Conservation (phyloP, 1,139 yeast species). For the Wickerhamiella pararugosa region DNA sequence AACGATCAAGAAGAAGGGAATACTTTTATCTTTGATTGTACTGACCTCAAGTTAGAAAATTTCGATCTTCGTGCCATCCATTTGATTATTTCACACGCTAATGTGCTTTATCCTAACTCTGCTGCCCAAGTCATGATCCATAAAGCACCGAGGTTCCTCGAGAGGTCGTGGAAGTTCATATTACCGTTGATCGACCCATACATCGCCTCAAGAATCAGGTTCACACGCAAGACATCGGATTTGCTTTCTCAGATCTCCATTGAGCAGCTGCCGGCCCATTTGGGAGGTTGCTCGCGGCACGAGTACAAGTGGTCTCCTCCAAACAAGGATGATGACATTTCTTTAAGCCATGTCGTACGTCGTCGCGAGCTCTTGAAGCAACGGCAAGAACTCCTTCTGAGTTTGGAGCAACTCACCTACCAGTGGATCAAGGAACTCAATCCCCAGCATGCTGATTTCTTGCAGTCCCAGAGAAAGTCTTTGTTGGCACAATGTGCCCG, state of each 20-base stretch:
- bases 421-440: slow-evolving; percentile 44
- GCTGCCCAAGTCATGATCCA: slow-evolving; percentile 62
- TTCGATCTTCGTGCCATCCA: slow-evolving; percentile 61
- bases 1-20: slow-evolving; percentile 1
- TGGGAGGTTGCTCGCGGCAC: slow-evolving; percentile 53
- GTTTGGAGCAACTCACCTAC: slow-evolving; percentile 39
- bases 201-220: slow-evolving; percentile 63
- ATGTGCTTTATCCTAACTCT: slow-evolving; percentile 77
- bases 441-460: slow-evolving; percentile 25
- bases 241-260: slow-evolving; percentile 40
- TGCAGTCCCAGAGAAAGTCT: slow-evolving; percentile 28
- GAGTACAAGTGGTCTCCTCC: slow-evolving; percentile 46
- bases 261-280: slow-evolving; percentile 39
- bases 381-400: slow-evolving; percentile 32
- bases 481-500: slow-evolving; percentile 33
- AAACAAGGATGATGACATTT: slow-evolving; percentile 32
- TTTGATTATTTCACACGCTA: slow-evolving; percentile 61
- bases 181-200: slow-evolving; percentile 82
- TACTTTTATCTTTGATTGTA: slow-evolving; percentile 4
- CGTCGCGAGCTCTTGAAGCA: slow-evolving; percentile 30
- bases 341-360: slow-evolving; percentile 25
- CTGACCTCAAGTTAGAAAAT: slow-evolving; percentile 2
- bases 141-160: slow-evolving; percentile 83
- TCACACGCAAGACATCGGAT: slow-evolving; percentile 48
- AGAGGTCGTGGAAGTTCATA: slow-evolving; percentile 72